Evolutionary conservation across 2,329 filamentous ascomycete species (phyloP).

Genomic region (Hortaea werneckii): DNA sequence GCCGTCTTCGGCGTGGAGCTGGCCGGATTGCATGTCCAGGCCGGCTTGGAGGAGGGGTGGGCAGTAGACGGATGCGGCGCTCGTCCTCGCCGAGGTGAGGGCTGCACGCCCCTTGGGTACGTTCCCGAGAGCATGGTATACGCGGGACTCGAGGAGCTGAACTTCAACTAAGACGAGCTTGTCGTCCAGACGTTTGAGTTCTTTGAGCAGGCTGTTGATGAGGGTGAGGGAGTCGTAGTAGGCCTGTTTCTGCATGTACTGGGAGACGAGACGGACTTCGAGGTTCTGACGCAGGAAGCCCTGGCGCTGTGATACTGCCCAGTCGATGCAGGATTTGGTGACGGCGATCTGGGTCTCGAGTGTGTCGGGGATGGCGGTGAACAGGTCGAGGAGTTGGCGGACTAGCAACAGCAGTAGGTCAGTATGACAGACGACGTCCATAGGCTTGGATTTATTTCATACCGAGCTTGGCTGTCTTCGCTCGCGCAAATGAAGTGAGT

Average conservation of each 20-base stretch:
- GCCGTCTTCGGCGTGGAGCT: slow-evolving; percentile 96
- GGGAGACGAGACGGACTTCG: slow-evolving; percentile 82
- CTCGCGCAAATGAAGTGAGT: slow-evolving; percentile 93
- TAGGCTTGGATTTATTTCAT: background rate
- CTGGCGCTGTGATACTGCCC: slow-evolving; percentile 88
- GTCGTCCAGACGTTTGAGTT: slow-evolving; percentile 96
- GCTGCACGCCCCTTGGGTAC: slow-evolving; percentile 91
- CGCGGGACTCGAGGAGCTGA: slow-evolving; percentile 88
- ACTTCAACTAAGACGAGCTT: slow-evolving; percentile 97
- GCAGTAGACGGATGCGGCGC: slow-evolving; percentile 93
- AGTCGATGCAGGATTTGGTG: slow-evolving; percentile 99
- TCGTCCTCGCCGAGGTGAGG: slow-evolving; percentile 86
- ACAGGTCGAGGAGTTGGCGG: slow-evolving; percentile 90
- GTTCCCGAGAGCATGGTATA: slow-evolving; percentile 96
- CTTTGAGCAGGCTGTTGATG: slow-evolving; percentile 90
- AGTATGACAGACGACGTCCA: background rate
- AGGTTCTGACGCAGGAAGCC: slow-evolving; percentile 97
- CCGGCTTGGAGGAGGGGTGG: slow-evolving; percentile 90
- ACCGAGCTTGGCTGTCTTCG: slow-evolving; percentile 97
- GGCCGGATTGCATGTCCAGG: slow-evolving; percentile 97
- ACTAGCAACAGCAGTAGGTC: slow-evolving; percentile 38
- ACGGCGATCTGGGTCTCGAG: slow-evolving; percentile 89
- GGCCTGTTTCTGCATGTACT: slow-evolving; percentile 94
- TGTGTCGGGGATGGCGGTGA: slow-evolving; percentile 86
- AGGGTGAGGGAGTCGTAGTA: slow-evolving; percentile 96